phyloP scores from a whole-genome alignment of 176 grass and related monocot species.

The Rhipidocladum racemiflorum region DNA sequence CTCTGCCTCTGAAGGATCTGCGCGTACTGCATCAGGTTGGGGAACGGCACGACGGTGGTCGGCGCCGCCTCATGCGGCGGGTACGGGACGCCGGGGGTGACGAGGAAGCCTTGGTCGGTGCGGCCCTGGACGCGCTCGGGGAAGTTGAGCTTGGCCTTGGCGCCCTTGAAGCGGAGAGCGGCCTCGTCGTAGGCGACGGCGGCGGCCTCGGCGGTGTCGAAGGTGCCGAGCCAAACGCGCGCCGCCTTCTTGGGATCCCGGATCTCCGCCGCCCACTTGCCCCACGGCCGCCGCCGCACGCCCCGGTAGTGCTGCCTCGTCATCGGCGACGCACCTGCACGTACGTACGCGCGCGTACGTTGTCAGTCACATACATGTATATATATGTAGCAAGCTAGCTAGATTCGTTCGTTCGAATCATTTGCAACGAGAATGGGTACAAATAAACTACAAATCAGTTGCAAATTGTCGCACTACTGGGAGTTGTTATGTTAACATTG shows the following conservation, averaged over 20 bases:
- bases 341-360: neutral
- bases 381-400: neutral
- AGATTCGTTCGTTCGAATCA: neutral
- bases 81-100: slow-evolving; percentile 10
- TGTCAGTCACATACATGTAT: neutral
- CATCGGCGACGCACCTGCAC: neutral
- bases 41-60: slow-evolving; percentile 22
- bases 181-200: slow-evolving; percentile 70
- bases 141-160: slow-evolving; percentile 87
- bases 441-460: neutral
- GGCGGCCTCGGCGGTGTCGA: slow-evolving; percentile 67
- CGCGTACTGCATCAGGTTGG: slow-evolving; percentile 55
- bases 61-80: neutral
- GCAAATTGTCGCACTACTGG: neutral
- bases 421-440: neutral
- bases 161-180: slow-evolving; percentile 66
- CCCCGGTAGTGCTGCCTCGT: slow-evolving; percentile 49
- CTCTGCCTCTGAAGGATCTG: slow-evolving; percentile 51
- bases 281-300: slow-evolving; percentile 71
- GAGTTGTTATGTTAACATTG: neutral
- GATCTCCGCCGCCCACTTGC: slow-evolving; percentile 87
- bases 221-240: slow-evolving; percentile 81
- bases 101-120: slow-evolving; percentile 45
- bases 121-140: slow-evolving; percentile 68
- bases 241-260: slow-evolving; percentile 66